Evolutionary conservation across 2,329 filamentous ascomycete species (phyloP), one percentile per base, ranked within the genome.

Genomic region (Exserohilum turcica): DNA sequence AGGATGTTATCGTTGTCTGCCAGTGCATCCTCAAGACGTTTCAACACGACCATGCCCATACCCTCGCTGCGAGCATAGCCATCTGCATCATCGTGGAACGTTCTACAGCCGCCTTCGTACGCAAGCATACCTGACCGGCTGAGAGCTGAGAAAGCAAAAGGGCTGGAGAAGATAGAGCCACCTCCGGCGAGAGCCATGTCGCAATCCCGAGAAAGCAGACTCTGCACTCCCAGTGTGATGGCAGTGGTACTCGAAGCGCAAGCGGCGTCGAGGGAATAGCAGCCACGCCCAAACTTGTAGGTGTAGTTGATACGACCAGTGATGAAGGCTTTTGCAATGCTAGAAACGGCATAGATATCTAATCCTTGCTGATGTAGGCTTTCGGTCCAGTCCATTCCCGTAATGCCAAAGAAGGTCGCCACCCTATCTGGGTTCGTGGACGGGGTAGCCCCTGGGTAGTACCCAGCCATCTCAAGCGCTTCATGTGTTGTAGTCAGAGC

Each of bases 211-310:
- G 37, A 40, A 29, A 61, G 51, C n/a, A 57, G 3, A 66, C 56
- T 28, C 68, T 66, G 32, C 61, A 65, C 21, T 8, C 65, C 72
- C 13, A 64, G 19, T 5, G 65, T 53, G 16, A 60, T 54, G 1
- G 70, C 70, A 6, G 67, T 63, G 9, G 74, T 54, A 5, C 62
- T 65, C 5, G 68, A 71, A 5, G 70, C 68, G 43, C 73, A 75
- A 2, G 72, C 73, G 0, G 73, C 66, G 45, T 75, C 72, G 6
- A 75, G 60, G 7, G 63, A 61, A n/a, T 56, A 61, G 45, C 79
- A 82, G 1, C 80, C 4, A 70, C 71, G 53, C 55, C 59, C n/a
- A 72, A 13, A 61, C 45, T 73, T 63, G 35, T 73, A 24, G 21
- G 21, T 24, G 21, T 24, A 24, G 21, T 24, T 24, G 21, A 24